Base-by-base conservation (phyloP, 345 rosid species). In the Citropsis articulata region DNA sequence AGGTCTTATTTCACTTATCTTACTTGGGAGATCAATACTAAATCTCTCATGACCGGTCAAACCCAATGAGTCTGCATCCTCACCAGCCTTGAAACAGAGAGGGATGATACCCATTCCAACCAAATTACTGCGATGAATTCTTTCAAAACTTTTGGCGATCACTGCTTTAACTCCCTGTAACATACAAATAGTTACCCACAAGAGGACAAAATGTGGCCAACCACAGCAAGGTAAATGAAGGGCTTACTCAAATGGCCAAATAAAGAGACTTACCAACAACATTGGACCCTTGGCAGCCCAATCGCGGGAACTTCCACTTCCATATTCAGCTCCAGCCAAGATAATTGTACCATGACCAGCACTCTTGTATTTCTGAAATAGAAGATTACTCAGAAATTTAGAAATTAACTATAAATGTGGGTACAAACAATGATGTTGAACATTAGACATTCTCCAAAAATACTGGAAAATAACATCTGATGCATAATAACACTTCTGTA, bases 211-310 rank as follows among this genome's bases (percentile, higher is more conserved):
- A 40, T 14, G 50, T 21, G 57, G 25, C 9, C 67, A 53, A 67
- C 61, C 24, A 19, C 31, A 71, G 36, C 31, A 48, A 14, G 4
- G 35, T 53, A 30, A 72, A 55, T 5, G 14, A 14, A 30, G 33
- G 57, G 27, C 40, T 25, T 67, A 71, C 16, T 72, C 30, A 84
- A 50, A 30, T 40, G 69, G 13, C 61, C 27, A 21, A 40, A 53
- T 65, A 22, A 69, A 24, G 75, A 60, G 50, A 77, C 88, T 78
- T 76, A 94, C 99, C 95, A 90, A 85, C 68, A 96, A 75, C 98
- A 94, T 90, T 27, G 99, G 99, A 79, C 99, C 99, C 89, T 96
- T 96, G 68, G 99, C 98, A 79, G 99, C 99, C 99, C 99, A 96
- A 87, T 96, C 99, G 75, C 99, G 88, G 30, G 99, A 96, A 87